Evolutionary conservation across 495 filamentous ascomycete species (phyloP), one percentile per base, ranked within the genome.

Genomic region (Xylaria intraflava): DNA sequence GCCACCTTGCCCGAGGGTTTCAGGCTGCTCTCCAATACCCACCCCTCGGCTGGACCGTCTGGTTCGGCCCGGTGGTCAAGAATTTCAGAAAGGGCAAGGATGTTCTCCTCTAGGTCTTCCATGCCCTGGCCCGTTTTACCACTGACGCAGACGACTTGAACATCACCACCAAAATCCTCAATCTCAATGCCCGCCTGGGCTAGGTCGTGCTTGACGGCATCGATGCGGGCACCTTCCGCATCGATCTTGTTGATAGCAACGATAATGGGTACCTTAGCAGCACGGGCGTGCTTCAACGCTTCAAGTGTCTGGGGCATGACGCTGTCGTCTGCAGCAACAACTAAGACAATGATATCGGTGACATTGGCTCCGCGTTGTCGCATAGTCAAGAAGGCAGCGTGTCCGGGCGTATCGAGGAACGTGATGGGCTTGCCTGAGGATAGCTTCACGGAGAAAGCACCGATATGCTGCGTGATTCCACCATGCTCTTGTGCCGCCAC

Each of bases 201-300:
- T 24, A 99, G 82, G 66, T 97, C 94, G 49, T 83, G 77, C 68
- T 96, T 96, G 51, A 96, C 91, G 20, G 78, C 78, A 36, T 96
- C 86, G 12, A 86, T 67, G 56, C 90, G 82, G 17, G 87, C 80
- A 33, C 84, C 83, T 55, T 85, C 83, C 69, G 92, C 96, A 68
- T 99, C 94, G 42, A 95, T 81, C 68, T 99, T 99, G 73, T 90
- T 99, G 69, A 96, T 89, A n/a, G 94, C 94, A 16, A 97, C 94
- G 49, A 97, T 94, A 45, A 99, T 92, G 11, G 93, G 91, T 1
- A 97, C 94, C 51, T 86, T 85, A 27, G 94, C 90, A n/a, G 78
- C 75, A 43, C 85, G 86, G 4, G 94, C 93, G 61, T 97, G 93
- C 62, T 93, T 95, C 65, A 99, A 87, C 11, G 93, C 92, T 68